phyloP scores from a whole-genome alignment of 2,329 filamentous ascomycete species.

The Colletotrichum euphorbiae region DNA sequence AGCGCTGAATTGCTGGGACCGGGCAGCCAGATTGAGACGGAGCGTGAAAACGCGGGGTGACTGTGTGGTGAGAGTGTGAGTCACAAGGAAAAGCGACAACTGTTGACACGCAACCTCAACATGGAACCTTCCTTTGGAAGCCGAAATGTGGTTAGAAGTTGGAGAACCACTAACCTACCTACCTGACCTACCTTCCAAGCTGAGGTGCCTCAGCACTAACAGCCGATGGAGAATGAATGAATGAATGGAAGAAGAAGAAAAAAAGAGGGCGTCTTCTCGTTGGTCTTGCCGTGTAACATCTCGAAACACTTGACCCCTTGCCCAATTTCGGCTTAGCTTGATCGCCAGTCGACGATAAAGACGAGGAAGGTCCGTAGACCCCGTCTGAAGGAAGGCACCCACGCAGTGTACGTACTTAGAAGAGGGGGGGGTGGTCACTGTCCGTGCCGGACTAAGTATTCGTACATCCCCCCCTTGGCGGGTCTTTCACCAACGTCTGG shows the following conservation, averaged over 20 bases:
- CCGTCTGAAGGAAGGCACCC: too few relatives aligned
- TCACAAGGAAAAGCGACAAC: conserved; percentile 10
- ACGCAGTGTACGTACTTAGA: too few relatives aligned
- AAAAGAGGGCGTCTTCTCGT: conserved; percentile 8
- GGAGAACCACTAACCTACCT: too few relatives aligned
- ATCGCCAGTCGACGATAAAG: conserved; percentile 33
- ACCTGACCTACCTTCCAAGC: too few relatives aligned
- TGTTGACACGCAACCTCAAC: not conserved
- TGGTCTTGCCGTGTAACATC: conserved; percentile 18
- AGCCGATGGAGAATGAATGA: conserved; percentile 16
- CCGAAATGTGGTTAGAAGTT: too few relatives aligned
- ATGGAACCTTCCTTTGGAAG: too few relatives aligned
- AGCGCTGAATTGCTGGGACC: not conserved
- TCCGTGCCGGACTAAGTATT: too few relatives aligned
- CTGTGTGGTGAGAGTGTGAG: conserved; percentile 1
- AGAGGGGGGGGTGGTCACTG: too few relatives aligned
- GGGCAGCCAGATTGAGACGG: not conserved
- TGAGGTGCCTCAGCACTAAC: too few relatives aligned
- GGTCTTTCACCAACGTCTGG: too few relatives aligned
- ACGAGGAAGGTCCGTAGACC: not conserved
- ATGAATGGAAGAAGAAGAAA: not conserved
- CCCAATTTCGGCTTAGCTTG: conserved; percentile 19
- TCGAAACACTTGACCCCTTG: conserved; percentile 28
- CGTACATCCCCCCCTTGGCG: too few relatives aligned
- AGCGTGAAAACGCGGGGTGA: not conserved